Conservation (phyloP, 345 rosid species). For the Rhodomyrtus tomentosa region DNA sequence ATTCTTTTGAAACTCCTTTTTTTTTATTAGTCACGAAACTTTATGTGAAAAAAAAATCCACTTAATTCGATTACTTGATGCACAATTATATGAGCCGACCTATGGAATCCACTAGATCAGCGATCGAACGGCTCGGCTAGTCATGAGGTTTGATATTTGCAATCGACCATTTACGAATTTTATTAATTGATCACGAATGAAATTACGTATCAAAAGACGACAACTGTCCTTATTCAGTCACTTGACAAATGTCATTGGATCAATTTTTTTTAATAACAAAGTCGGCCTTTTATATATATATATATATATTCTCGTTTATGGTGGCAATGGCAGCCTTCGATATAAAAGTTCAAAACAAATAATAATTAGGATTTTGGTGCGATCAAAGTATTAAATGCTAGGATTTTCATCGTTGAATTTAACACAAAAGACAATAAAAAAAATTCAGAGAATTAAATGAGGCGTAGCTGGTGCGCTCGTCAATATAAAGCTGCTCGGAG, state of each 20-base stretch:
- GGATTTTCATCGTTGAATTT: neutral
- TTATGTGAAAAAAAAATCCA: neutral
- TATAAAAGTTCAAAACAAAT: too few species aligned
- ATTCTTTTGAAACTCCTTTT: neutral
- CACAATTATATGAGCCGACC: too few species aligned
- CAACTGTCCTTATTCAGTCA: too few species aligned
- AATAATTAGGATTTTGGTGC: neutral
- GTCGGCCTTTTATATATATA: too few species aligned
- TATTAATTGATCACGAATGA: neutral
- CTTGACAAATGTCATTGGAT: neutral
- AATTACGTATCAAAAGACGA: too few species aligned
- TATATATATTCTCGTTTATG: neutral
- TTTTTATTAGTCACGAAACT: neutral
- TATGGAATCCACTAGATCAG: too few species aligned
- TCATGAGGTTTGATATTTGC: neutral
- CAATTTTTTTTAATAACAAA: too few species aligned
- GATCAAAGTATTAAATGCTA: neutral
- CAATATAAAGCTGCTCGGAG: neutral
- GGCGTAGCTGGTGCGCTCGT: neutral
- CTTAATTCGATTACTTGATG: neutral
- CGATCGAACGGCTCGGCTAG: too few species aligned
- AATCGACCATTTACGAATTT: neutral
- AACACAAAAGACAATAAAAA: neutral
- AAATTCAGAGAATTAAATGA: neutral
- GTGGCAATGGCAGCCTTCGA: neutral